Conservation (phyloP, 306 rosid genomes). For the Vicia sativa region DNA sequence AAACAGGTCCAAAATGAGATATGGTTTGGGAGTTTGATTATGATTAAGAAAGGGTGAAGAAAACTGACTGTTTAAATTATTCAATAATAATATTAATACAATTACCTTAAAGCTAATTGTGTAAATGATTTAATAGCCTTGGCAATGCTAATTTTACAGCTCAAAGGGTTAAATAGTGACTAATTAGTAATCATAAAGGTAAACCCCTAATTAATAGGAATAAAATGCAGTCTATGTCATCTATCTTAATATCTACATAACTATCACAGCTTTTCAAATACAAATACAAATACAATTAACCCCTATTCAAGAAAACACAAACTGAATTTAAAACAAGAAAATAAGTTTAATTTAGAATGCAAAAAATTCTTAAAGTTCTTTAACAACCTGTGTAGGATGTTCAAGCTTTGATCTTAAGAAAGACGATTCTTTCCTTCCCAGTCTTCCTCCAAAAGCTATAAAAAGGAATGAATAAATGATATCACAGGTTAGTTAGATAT, state of each 20-base stretch:
- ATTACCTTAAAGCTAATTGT: background rate
- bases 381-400: background rate
- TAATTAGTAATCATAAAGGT: background rate
- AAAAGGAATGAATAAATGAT: background rate
- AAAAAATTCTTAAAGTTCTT: background rate
- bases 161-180: background rate
- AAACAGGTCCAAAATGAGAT: background rate
- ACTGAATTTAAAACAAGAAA: slow-evolving; percentile 5
- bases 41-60: background rate
- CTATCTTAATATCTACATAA: background rate
- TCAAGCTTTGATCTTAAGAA: background rate
- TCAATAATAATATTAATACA: background rate
- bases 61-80: background rate
- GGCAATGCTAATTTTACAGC: background rate
- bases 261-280: background rate
- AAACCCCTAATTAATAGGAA: background rate
- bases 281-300: slow-evolving; percentile 12
- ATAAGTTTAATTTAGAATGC: slow-evolving; percentile 2
- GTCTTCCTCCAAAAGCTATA: slow-evolving; percentile 13
- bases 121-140: background rate
- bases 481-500: background rate
- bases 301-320: background rate
- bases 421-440: background rate
- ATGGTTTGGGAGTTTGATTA: background rate
- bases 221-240: background rate